Percentiles rank a stretch among this genome's conserved stretches.
These are phyloP conservation scores for Hygrophorus russula DNA, from an alignment of 768 basidiomycete genomes.

Conservation along the genomic window DNA sequence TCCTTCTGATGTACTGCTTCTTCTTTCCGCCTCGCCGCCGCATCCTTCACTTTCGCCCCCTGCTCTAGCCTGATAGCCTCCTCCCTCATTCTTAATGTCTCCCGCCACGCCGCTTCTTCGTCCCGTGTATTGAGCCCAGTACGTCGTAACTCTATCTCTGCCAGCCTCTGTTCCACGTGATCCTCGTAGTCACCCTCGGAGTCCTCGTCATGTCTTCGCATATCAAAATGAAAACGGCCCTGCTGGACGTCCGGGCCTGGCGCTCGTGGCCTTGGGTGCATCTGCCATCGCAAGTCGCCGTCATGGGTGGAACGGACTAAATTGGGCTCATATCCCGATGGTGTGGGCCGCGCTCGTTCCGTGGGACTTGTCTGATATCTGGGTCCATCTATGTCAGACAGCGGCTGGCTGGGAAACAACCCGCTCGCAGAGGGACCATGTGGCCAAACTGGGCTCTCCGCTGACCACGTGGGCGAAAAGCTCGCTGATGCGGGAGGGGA, in stretches of 20 bases:
- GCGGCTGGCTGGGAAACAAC: not conserved
- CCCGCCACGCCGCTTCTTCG: slow-evolving; percentile 11
- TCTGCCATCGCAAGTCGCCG: not conserved
- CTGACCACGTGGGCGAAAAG: too few relatives aligned
- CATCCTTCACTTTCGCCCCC: slow-evolving; percentile 18
- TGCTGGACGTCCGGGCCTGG: not conserved
- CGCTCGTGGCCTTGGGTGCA: not conserved
- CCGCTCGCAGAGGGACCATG: not conserved
- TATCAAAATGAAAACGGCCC: not conserved
- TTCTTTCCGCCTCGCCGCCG: slow-evolving; percentile 13
- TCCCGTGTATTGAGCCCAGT: slow-evolving; percentile 6
- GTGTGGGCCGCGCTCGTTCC: too few relatives aligned
- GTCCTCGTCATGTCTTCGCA: not conserved
- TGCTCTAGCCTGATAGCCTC: slow-evolving; percentile 16
- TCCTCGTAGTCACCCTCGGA: slow-evolving; percentile 7
- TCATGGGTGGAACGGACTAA: not conserved
- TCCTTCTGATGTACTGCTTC: slow-evolving; percentile 15
- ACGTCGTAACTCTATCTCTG: slow-evolving; percentile 5
- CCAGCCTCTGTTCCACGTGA: slow-evolving; percentile 10
- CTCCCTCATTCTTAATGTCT: slow-evolving; percentile 12
- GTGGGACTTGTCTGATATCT: too few relatives aligned
- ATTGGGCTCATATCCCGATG: too few relatives aligned
- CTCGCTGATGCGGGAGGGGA: too few relatives aligned
- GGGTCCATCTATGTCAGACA: not conserved
- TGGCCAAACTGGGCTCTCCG: too few relatives aligned